Evolutionary conservation across 2,329 filamentous ascomycete genomes (phyloP).

Genomic region (Claviceps digitariae): DNA sequence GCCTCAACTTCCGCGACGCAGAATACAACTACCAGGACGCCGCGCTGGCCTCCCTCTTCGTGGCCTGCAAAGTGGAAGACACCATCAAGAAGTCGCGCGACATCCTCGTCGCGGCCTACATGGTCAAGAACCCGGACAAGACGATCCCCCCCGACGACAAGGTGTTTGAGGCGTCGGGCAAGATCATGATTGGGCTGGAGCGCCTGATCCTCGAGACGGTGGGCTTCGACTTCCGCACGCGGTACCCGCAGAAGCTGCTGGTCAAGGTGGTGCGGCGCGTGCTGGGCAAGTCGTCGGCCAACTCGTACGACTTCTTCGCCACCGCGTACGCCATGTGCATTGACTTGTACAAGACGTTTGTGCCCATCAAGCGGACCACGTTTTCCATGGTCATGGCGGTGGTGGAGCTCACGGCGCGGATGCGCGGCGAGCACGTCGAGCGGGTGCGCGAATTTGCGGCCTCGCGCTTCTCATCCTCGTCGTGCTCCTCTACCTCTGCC

Average conservation of each 20-base stretch:
- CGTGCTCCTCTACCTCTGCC: too few species aligned
- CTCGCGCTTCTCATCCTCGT: constrained; percentile 16
- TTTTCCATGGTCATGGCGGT: constrained; percentile 74
- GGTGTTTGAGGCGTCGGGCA: constrained; percentile 69
- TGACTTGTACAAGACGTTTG: constrained; percentile 87
- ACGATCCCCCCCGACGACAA: constrained; percentile 69
- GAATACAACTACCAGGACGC: constrained; percentile 83
- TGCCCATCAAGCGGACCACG: constrained; percentile 78
- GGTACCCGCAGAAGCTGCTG: constrained; percentile 74
- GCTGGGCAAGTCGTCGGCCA: constrained; percentile 17
- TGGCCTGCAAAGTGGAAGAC: constrained; percentile 94
- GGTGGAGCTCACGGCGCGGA: constrained; percentile 63
- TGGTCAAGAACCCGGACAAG: constrained; percentile 58
- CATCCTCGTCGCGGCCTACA: constrained; percentile 81
- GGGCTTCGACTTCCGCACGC: constrained; percentile 84
- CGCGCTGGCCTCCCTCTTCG: constrained; percentile 75
- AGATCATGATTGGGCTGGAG: constrained; percentile 78
- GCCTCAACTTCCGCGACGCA: constrained; percentile 67
- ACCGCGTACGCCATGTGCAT: constrained; percentile 71
- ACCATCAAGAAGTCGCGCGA: constrained; percentile 94
- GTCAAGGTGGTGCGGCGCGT: constrained; percentile 61
- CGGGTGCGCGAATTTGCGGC: constrained; percentile 35
- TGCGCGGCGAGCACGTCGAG: constrained; percentile 44
- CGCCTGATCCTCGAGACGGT: constrained; percentile 85
- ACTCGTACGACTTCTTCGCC: constrained; percentile 36